These are phyloP conservation scores for Kodamaea derodonti DNA, from an alignment of 1,139 yeast genomes.

Conservation along the genomic window DNA sequence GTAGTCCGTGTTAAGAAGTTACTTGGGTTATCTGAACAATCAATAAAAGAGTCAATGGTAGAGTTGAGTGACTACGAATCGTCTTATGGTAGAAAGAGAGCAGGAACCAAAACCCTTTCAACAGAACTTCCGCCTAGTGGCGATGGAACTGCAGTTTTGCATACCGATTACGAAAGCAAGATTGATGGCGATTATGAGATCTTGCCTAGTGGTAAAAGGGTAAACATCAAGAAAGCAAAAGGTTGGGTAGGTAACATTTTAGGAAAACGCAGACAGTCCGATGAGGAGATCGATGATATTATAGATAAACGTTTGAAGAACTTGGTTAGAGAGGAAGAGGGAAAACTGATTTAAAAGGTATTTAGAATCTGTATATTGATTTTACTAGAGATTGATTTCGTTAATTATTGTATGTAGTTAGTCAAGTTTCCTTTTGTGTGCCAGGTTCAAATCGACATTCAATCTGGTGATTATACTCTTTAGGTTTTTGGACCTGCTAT, in stretches of 20 bases:
- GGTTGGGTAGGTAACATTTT: slow-evolving; percentile 18
- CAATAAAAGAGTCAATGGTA: background rate
- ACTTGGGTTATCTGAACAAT: slow-evolving; percentile 7
- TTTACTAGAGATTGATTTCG: too few species aligned
- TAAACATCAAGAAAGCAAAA: slow-evolving; percentile 36
- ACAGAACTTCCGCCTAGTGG: slow-evolving; percentile 51
- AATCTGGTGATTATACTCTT: slow-evolving; percentile 16
- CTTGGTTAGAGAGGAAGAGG: slow-evolving; percentile 14
- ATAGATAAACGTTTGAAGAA: slow-evolving; percentile 49
- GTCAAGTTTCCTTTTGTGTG: slow-evolving; percentile 10
- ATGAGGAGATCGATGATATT: slow-evolving; percentile 58
- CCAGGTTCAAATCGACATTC: slow-evolving; percentile 19
- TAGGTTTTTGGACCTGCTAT: slow-evolving; percentile 16
- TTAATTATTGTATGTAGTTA: slow-evolving; percentile 4
- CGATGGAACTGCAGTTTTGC: slow-evolving; percentile 35
- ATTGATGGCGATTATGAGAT: slow-evolving; percentile 46
- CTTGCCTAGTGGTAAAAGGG: slow-evolving; percentile 67
- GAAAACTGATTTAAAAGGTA: slow-evolving; percentile 1
- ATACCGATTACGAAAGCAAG: slow-evolving; percentile 8
- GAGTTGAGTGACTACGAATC: slow-evolving; percentile 18
- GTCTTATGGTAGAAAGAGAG: slow-evolving; percentile 43
- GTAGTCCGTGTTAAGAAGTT: slow-evolving; percentile 11
- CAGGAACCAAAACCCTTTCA: slow-evolving; percentile 44
- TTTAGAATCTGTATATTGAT: slow-evolving; percentile 1
- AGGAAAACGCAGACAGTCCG: slow-evolving; percentile 13